Evolutionary conservation across 495 filamentous ascomycete species (phyloP).

Genomic region (Penicillium robsamsonii): DNA sequence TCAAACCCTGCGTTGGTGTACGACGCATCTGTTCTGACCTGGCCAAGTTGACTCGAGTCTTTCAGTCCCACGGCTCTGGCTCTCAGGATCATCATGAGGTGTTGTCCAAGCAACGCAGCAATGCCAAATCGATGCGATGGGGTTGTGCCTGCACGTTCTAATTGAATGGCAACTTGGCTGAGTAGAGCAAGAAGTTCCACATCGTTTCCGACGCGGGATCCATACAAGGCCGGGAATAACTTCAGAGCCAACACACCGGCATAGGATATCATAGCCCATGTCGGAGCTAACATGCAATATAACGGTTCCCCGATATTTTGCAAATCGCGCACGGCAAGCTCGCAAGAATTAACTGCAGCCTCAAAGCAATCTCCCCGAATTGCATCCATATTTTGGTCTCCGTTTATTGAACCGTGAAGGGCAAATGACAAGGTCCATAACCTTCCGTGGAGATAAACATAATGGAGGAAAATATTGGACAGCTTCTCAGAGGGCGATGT

Average conservation of each 20-base stretch:
- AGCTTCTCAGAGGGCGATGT: slow-evolving; percentile 16
- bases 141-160: slow-evolving; percentile 25
- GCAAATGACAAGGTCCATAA: slow-evolving; percentile 31
- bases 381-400: slow-evolving; percentile 32
- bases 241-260: slow-evolving; percentile 25
- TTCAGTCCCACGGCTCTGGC: slow-evolving; percentile 7
- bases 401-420: slow-evolving; percentile 14
- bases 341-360: slow-evolving; percentile 33
- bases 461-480: slow-evolving; percentile 21
- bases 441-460: slow-evolving; percentile 29
- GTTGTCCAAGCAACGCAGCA: slow-evolving; percentile 28
- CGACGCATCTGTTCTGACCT: neutral
- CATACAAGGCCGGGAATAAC: slow-evolving; percentile 21
- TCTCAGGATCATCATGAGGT: slow-evolving; percentile 24
- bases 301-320: slow-evolving; percentile 23
- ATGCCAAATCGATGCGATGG: slow-evolving; percentile 30
- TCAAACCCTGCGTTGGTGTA: neutral
- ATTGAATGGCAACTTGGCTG: slow-evolving; percentile 23
- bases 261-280: slow-evolving; percentile 35
- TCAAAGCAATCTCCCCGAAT: slow-evolving; percentile 44
- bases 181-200: slow-evolving; percentile 25
- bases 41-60: neutral
- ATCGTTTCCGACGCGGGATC: slow-evolving; percentile 14
- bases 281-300: slow-evolving; percentile 34
- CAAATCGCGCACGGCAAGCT: slow-evolving; percentile 27